phyloP scores from a whole-genome alignment of 352 stramenopile genomes.

The Phytophthora aleatoria region DNA sequence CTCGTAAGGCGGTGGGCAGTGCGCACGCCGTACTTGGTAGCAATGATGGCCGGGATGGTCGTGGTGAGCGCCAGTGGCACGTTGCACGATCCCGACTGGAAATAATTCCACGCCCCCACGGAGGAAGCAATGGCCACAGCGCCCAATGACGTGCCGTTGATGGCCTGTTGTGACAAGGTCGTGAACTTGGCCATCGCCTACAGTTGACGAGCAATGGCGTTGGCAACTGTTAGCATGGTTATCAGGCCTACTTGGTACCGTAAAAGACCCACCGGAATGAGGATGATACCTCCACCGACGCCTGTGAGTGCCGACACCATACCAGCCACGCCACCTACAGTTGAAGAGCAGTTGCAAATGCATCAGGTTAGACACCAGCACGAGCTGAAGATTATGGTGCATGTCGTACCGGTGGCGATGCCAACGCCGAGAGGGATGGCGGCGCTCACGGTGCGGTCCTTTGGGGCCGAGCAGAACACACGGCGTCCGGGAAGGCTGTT shows the following conservation, averaged over 20 bases:
- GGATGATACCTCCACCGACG: constrained; percentile 80
- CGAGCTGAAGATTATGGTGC: background rate
- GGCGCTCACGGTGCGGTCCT: constrained; percentile 36
- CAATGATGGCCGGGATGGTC: constrained; percentile 78
- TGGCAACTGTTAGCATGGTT: background rate
- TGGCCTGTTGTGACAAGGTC: constrained; percentile 72
- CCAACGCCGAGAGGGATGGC: constrained; percentile 55
- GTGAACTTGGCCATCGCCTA: constrained; percentile 85
- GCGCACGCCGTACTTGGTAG: constrained; percentile 80
- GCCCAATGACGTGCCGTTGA: constrained; percentile 85
- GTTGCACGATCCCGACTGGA: constrained; percentile 74
- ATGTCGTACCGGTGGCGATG: constrained; percentile 37
- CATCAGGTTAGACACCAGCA: background rate
- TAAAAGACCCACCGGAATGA: constrained; percentile 66
- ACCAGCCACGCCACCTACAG: constrained; percentile 60
- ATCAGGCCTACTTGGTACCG: constrained; percentile 1
- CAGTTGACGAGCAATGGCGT: constrained; percentile 12
- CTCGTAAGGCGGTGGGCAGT: constrained; percentile 75
- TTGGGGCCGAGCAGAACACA: constrained; percentile 59
- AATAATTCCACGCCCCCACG: constrained; percentile 77
- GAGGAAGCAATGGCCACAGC: constrained; percentile 74
- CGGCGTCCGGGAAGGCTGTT: constrained; percentile 24
- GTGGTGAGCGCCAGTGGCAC: constrained; percentile 71
- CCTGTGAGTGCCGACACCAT: constrained; percentile 80
- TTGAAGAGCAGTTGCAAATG: constrained; percentile 19